Evolutionary conservation across 2,329 filamentous ascomycete genomes (phyloP).

Genomic region (Diaporthe sp.): DNA sequence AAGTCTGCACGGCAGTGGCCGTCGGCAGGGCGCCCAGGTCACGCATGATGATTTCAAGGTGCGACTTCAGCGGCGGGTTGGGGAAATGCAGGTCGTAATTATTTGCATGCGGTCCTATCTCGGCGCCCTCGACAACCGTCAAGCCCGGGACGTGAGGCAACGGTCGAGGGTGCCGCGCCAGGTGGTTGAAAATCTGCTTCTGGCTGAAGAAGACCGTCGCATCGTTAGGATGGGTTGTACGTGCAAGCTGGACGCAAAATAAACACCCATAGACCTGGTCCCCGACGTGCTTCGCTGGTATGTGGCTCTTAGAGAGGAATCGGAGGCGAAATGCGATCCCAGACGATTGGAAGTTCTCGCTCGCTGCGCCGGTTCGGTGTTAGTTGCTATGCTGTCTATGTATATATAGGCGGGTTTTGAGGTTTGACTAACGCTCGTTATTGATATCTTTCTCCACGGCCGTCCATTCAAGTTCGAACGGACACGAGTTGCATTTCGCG

Average conservation of each 20-base stretch:
- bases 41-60: conserved; percentile 54
- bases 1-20: conserved; percentile 59
- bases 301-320: conserved; percentile 68
- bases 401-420: too few relatives aligned
- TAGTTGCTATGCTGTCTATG: background rate
- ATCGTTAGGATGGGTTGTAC: conserved; percentile 66
- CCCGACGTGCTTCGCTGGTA: conserved; percentile 62
- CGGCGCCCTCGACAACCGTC: conserved; percentile 59
- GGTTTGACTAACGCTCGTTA: conserved; percentile 46
- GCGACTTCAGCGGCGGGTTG: conserved; percentile 54
- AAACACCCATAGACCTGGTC: conserved; percentile 68
- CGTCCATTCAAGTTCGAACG: conserved; percentile 66
- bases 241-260: conserved; percentile 64
- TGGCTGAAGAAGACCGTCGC: conserved; percentile 69
- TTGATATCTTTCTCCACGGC: conserved; percentile 66
- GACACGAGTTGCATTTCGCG: conserved; percentile 65
- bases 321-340: conserved; percentile 65
- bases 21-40: conserved; percentile 59
- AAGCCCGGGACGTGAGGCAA: conserved; percentile 63
- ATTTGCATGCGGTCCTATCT: conserved; percentile 57
- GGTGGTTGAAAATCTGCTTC: conserved; percentile 64
- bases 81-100: conserved; percentile 67
- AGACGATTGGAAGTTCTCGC: conserved; percentile 60
- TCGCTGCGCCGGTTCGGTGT: conserved; percentile 47
- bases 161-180: conserved; percentile 66